Percentiles rank a stretch among this genome's conserved stretches.
These are phyloP conservation scores for Quercus aquifolioides DNA, from an alignment of 306 rosid genomes.

Conservation along the genomic window DNA sequence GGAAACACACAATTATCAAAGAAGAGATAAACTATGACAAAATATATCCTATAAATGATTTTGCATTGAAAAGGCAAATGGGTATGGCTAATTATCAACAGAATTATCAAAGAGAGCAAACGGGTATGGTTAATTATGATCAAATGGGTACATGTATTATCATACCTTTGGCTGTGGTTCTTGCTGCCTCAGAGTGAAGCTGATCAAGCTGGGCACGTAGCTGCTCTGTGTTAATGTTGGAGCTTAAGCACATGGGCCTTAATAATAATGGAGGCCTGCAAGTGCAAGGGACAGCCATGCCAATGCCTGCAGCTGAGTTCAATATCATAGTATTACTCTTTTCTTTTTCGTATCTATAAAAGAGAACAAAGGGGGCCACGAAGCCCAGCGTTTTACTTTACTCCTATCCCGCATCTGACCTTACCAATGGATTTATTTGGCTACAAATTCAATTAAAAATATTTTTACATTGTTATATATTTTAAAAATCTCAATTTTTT, in stretches of 20 bases:
- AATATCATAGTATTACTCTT: constrained; percentile 13
- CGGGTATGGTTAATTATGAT: background rate
- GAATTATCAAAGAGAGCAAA: background rate
- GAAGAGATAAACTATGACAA: background rate
- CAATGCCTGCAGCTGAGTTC: constrained; percentile 30
- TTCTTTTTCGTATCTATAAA: background rate
- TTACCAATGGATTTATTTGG: no score
- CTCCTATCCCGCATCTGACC: no score
- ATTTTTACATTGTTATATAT: no score
- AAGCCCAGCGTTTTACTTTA: background rate
- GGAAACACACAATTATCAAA: background rate
- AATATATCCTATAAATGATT: background rate
- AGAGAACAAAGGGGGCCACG: background rate
- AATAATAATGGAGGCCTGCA: constrained; percentile 16
- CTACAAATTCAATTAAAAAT: no score
- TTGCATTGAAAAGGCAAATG: background rate
- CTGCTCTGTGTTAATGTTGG: constrained; percentile 46
- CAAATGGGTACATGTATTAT: background rate
- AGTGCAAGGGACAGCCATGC: constrained; percentile 40
- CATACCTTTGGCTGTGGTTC: constrained; percentile 68
- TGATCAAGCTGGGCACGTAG: constrained; percentile 70
- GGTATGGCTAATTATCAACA: background rate
- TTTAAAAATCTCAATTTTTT: no score
- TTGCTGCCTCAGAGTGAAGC: constrained; percentile 70
- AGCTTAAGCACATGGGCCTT: constrained; percentile 38